Evolutionary conservation across 2,329 filamentous ascomycete species (phyloP).

Genomic region (Lecanicillium sp.): DNA sequence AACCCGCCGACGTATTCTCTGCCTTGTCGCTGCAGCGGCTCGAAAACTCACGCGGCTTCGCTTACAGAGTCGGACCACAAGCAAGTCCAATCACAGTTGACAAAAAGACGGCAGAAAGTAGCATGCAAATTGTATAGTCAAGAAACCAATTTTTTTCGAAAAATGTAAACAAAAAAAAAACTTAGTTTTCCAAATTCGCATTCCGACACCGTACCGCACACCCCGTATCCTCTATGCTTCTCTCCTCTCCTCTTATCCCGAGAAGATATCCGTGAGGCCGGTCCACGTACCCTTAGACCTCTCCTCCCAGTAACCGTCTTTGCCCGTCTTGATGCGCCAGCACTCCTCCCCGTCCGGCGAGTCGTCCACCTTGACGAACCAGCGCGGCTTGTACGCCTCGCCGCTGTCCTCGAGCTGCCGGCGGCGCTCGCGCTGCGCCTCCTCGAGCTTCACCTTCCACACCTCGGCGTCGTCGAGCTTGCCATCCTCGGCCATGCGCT

Average conservation of each 20-base stretch:
- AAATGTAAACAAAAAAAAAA: not conserved
- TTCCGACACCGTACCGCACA: too few relatives aligned
- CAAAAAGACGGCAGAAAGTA: not conserved
- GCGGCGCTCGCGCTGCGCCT: constrained; percentile 71
- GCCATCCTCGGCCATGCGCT: constrained; percentile 76
- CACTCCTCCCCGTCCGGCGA: constrained; percentile 57
- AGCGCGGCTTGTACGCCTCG: constrained; percentile 67
- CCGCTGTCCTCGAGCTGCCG: constrained; percentile 70
- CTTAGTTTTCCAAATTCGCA: too few relatives aligned
- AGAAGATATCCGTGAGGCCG: constrained; percentile 48
- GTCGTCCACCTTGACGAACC: constrained; percentile 72
- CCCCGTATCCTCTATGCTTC: not conserved
- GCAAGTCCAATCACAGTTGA: too few relatives aligned
- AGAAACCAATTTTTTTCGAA: not conserved
- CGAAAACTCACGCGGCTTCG: too few relatives aligned
- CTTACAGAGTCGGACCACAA: not conserved
- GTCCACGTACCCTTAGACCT: constrained; percentile 62
- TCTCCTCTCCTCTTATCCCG: constrained; percentile 15
- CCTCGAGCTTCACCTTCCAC: constrained; percentile 77
- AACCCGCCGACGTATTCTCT: too few relatives aligned
- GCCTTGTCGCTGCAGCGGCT: too few relatives aligned
- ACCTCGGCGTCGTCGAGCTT: constrained; percentile 77
- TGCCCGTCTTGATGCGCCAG: constrained; percentile 72
- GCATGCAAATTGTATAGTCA: not conserved
- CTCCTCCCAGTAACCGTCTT: constrained; percentile 92